A percentile compares a stretch with the other conserved stretches of the same genome.
Evolutionary conservation across 2,329 filamentous ascomycete species (phyloP).

Genomic region (Fusarium pilosicola): DNA sequence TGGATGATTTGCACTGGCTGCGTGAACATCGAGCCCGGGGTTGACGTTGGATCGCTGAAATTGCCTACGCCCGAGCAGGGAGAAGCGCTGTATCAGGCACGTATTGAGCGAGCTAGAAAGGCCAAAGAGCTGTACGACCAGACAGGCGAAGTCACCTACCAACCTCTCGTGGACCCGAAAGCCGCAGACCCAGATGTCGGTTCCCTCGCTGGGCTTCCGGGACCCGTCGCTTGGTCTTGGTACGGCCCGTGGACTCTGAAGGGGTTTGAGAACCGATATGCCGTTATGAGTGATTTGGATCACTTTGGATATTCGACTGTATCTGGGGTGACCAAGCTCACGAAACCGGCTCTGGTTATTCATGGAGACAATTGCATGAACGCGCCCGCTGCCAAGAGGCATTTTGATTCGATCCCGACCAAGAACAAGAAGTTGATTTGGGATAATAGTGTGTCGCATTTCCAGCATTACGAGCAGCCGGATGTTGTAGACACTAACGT

Average conservation of each 20-base stretch:
- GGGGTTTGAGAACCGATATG: not conserved
- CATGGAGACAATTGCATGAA: not conserved
- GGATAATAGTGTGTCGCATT: not conserved
- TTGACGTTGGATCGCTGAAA: not conserved
- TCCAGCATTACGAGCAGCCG: not conserved
- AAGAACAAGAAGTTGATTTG: not conserved
- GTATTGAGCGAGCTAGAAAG: not conserved
- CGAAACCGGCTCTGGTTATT: not conserved
- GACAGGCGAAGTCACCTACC: not conserved
- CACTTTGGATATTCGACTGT: not conserved
- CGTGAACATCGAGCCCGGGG: not conserved
- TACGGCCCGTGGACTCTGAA: not conserved
- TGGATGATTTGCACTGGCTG: not conserved
- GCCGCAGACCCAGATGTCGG: not conserved
- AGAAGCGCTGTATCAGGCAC: not conserved
- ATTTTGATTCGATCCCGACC: not conserved
- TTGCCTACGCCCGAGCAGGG: not conserved
- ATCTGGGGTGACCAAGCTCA: not conserved
- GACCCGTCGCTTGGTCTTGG: not conserved
- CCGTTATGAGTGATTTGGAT: not conserved
- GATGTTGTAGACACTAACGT: not conserved
- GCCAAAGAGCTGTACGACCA: not conserved
- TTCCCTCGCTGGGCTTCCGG: not conserved
- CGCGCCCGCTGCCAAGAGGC: not conserved
- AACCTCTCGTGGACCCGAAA: not conserved